Evolutionary conservation across 768 basidiomycete genomes (phyloP).

Genomic region (Russula lepida): DNA sequence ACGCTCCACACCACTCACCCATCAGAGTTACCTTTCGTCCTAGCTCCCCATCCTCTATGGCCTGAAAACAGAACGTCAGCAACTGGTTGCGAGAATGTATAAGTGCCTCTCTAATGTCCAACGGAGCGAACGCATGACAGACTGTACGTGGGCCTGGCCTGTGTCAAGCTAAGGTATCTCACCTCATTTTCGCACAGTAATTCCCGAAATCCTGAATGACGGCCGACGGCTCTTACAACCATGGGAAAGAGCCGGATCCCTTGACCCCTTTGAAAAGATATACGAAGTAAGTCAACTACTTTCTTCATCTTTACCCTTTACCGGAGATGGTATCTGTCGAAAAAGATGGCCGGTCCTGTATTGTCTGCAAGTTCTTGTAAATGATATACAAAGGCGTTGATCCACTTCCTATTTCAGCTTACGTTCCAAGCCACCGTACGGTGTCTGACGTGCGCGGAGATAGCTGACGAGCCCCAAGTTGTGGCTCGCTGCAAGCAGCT

Average conservation of each 20-base stretch:
- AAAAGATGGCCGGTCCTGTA: background rate
- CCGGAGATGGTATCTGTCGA: slow-evolving; percentile 4
- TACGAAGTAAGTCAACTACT: slow-evolving; percentile 45
- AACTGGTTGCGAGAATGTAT: slow-evolving; percentile 56
- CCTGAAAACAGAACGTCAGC: slow-evolving; percentile 60
- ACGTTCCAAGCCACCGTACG: slow-evolving; percentile 69
- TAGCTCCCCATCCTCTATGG: slow-evolving; percentile 73
- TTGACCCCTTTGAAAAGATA: slow-evolving; percentile 68
- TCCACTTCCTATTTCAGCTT: slow-evolving; percentile 29
- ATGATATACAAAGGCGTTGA: background rate
- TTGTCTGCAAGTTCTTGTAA: background rate
- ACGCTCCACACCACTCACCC: background rate
- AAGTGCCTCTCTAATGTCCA: slow-evolving; percentile 61
- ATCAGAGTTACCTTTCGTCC: slow-evolving; percentile 10
- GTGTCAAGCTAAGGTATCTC: slow-evolving; percentile 5
- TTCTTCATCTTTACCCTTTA: background rate
- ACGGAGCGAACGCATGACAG: slow-evolving; percentile 48
- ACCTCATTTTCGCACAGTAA: slow-evolving; percentile 37
- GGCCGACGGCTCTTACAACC: slow-evolving; percentile 48
- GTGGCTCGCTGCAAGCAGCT: slow-evolving; percentile 55
- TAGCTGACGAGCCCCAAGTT: slow-evolving; percentile 53
- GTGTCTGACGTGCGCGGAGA: slow-evolving; percentile 56
- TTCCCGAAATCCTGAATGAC: slow-evolving; percentile 58
- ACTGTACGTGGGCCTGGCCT: slow-evolving; percentile 39
- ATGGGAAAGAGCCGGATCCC: slow-evolving; percentile 56